Base-by-base conservation (phyloP, 106 monocot genomes). In the Dendrobium catenatum region DNA sequence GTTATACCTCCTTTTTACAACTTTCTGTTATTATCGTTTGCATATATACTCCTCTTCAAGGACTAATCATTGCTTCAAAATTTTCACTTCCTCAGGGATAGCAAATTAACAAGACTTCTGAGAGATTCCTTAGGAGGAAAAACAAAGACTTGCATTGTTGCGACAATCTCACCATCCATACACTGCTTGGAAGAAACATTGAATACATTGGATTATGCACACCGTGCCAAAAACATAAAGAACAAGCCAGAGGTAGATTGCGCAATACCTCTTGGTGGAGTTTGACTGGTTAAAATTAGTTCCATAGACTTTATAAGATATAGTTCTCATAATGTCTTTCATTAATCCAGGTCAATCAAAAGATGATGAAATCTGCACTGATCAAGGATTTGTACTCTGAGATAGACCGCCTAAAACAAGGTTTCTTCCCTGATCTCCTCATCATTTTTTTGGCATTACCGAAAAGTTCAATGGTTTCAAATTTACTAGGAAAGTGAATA, bases 111-210 rank as follows among this genome's bases (percentile, higher is more conserved):
- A 81, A 73, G 81, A 83, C 72, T 91, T 68, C 59, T 91, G 77
- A 88, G 91, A 79, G 91, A 91, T 77, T 91, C 91, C 3, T 42
- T 91, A 55, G 88, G 91, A 85, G 91, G 91, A 24, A 91, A 87
- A 85, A 91, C 89, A 61, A 91, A 91, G 82, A 91, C 91, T 18
- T 91, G 91, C 68, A 87, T 91, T 40, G 89, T 91, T 85, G 91
- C 91, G 3, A 91, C 91, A 19, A 83, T 91, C 64, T 85, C 91
- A 46, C 87, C 91, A 77, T 89, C 91, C 42, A 85, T 89, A 40
- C 87, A 89, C 72, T 87, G 86, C 75, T 80, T 91, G 83, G 91
- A 91, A 72, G 91, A 91, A 85, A 89, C 91, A 83, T 56, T 91
- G 42, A 91, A 81, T 78, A 91, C 91, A 33, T 78, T 81, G 26